Percentiles rank a stretch among this genome's conserved stretches.
These are phyloP conservation scores for Limnomonas spitsbergensis DNA, from an alignment of 139 green algal genomes.

Conservation along the genomic window DNA sequence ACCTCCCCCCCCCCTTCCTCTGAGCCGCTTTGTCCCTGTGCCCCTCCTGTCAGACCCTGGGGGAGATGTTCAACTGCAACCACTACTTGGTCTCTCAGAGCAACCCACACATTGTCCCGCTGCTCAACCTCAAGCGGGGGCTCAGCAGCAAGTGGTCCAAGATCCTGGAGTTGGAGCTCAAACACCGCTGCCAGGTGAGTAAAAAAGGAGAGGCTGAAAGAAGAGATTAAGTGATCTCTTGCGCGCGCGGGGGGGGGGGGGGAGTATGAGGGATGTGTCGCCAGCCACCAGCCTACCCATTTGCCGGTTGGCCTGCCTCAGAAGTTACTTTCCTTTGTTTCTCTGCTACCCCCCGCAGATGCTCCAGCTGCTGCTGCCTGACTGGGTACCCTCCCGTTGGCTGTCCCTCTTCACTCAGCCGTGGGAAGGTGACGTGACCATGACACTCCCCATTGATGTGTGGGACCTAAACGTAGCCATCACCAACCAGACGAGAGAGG, in stretches of 20 bases:
- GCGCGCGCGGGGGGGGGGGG: too few relatives aligned
- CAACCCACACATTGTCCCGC: constrained; percentile 86
- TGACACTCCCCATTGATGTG: constrained; percentile 69
- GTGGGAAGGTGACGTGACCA: constrained; percentile 92
- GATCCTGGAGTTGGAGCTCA: constrained; percentile 79
- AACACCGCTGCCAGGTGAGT: constrained; percentile 69
- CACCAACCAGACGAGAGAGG: constrained; percentile 60
- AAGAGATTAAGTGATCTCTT: too few relatives aligned
- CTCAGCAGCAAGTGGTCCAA: constrained; percentile 48
- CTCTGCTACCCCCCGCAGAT: constrained; percentile 57
- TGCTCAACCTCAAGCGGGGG: constrained; percentile 54
- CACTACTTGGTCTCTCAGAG: constrained; percentile 89
- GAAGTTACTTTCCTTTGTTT: too few relatives aligned
- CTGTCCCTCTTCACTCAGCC: constrained; percentile 78
- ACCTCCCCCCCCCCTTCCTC: too few relatives aligned
- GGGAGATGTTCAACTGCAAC: constrained; percentile 94
- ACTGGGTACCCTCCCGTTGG: constrained; percentile 59
- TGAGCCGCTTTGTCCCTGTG: too few relatives aligned
- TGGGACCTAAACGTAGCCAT: constrained; percentile 72
- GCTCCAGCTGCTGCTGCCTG: constrained; percentile 68
- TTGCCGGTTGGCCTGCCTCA: too few relatives aligned
- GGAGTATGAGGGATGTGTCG: too few relatives aligned
- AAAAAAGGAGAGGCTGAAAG: too few relatives aligned
- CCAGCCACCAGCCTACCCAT: too few relatives aligned
- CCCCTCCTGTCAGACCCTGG: constrained; percentile 45